Conservation (phyloP, 768 basidiomycete genomes). For the Cystoderma amianthinum region DNA sequence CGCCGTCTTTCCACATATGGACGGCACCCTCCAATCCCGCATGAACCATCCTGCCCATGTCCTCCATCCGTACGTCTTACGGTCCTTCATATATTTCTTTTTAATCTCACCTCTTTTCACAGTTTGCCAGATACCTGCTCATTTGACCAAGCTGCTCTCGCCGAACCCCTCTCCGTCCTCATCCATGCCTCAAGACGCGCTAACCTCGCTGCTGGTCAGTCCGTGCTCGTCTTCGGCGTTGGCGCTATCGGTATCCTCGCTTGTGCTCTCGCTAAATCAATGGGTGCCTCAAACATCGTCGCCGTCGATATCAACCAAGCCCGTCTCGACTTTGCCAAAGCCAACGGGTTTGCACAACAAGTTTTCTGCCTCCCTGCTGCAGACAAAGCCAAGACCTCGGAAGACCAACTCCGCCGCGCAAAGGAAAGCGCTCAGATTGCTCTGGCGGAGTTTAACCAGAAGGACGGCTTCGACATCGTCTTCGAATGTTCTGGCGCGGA, state of each 20-base stretch:
- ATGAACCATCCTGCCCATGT: slow-evolving; percentile 88
- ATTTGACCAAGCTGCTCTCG: slow-evolving; percentile 80
- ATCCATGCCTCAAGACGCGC: slow-evolving; percentile 54
- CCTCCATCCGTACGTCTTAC: slow-evolving; percentile 71
- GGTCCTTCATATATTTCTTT: slow-evolving; percentile 5
- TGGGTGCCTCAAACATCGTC: slow-evolving; percentile 66
- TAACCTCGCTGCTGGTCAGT: slow-evolving; percentile 41
- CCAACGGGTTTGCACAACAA: slow-evolving; percentile 69
- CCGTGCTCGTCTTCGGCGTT: slow-evolving; percentile 85
- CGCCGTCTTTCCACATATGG: slow-evolving; percentile 87
- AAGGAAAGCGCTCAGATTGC: slow-evolving; percentile 47
- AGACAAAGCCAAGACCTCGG: slow-evolving; percentile 42
- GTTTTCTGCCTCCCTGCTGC: slow-evolving; percentile 55
- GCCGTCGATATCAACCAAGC: slow-evolving; percentile 82
- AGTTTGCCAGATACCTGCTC: slow-evolving; percentile 73
- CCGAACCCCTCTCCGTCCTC: slow-evolving; percentile 92
- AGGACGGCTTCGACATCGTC: slow-evolving; percentile 85
- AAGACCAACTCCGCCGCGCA: slow-evolving; percentile 54
- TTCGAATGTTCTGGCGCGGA: slow-evolving; percentile 97
- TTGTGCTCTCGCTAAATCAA: slow-evolving; percentile 67
- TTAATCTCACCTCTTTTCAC: slow-evolving; percentile 3
- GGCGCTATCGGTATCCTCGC: slow-evolving; percentile 93
- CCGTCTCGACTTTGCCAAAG: slow-evolving; percentile 72
- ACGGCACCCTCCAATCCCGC: slow-evolving; percentile 82
- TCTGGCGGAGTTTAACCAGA: slow-evolving; percentile 47